Conservation (phyloP, 306 rosid genomes). For the Ormosia emarginata region DNA sequence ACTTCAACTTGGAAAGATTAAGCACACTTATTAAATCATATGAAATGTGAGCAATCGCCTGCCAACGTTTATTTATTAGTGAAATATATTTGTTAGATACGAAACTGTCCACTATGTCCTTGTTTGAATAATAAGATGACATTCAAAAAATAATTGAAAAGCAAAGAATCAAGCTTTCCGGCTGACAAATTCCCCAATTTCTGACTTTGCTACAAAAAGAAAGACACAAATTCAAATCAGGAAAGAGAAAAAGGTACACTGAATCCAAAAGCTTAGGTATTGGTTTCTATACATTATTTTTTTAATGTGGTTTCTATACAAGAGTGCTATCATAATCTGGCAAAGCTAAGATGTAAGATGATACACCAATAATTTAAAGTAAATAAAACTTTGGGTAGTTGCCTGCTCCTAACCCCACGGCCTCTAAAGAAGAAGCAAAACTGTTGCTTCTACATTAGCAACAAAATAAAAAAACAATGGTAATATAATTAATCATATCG, state of each 20-base stretch:
- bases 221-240: neutral
- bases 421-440: slow-evolving; percentile 22
- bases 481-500: neutral
- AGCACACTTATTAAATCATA: neutral
- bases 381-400: neutral
- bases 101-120: neutral
- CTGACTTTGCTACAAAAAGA: neutral
- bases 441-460: neutral
- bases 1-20: neutral
- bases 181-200: neutral
- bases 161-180: slow-evolving; percentile 20
- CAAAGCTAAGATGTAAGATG: neutral
- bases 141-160: slow-evolving; percentile 6
- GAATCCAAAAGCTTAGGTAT: neutral
- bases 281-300: neutral
- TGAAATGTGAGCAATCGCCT: neutral
- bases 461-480: neutral
- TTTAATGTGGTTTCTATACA: neutral
- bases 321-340: neutral
- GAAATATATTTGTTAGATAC: neutral
- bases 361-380: neutral
- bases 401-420: neutral
- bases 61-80: neutral
- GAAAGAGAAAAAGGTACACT: neutral
- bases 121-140: neutral